phyloP scores from a whole-genome alignment of 208 protist species.

The Leishmania aethiopica region DNA sequence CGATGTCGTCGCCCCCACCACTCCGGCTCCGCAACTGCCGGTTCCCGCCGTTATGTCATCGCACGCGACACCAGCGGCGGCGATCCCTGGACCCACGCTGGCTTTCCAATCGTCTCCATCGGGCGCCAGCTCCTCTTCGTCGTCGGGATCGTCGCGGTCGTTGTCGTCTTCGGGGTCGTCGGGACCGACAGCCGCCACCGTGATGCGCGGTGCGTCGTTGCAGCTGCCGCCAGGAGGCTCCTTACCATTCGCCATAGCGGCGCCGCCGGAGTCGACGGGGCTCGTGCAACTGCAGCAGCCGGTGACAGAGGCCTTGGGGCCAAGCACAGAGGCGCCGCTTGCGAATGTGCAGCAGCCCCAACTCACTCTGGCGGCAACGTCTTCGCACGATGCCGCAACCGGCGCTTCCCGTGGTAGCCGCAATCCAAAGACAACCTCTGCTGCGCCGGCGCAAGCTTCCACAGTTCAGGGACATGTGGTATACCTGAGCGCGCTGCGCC shows the following conservation, averaged over 20 bases:
- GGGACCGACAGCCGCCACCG: slow-evolving; percentile 1
- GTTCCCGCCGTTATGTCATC: not conserved
- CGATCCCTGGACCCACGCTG: not conserved
- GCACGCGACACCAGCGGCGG: not conserved
- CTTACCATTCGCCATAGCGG: not conserved
- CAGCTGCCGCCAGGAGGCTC: not conserved
- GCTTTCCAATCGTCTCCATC: not conserved
- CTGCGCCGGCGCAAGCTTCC: not conserved
- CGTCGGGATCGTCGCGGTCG: slow-evolving; percentile 1
- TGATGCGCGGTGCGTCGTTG: not conserved
- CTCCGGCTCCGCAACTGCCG: slow-evolving; percentile 1
- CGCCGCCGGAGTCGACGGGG: not conserved
- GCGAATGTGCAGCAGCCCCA: not conserved
- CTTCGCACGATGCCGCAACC: not conserved
- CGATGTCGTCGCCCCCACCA: not conserved
- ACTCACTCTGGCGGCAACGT: not conserved
- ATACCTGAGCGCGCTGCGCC: slow-evolving; percentile 42
- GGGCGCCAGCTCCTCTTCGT: slow-evolving; percentile 2
- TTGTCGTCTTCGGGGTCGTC: not conserved
- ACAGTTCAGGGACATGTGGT: slow-evolving; percentile 24
- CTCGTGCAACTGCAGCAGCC: not conserved
- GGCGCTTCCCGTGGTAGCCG: not conserved
- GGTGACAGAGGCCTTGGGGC: not conserved
- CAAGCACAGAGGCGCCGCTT: not conserved
- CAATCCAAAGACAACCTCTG: not conserved